Evolutionary conservation across 805 yeast genomes (phyloP), one percentile per base, ranked within the genome.

Genomic region (Wickerhamiella sergipiensis): DNA sequence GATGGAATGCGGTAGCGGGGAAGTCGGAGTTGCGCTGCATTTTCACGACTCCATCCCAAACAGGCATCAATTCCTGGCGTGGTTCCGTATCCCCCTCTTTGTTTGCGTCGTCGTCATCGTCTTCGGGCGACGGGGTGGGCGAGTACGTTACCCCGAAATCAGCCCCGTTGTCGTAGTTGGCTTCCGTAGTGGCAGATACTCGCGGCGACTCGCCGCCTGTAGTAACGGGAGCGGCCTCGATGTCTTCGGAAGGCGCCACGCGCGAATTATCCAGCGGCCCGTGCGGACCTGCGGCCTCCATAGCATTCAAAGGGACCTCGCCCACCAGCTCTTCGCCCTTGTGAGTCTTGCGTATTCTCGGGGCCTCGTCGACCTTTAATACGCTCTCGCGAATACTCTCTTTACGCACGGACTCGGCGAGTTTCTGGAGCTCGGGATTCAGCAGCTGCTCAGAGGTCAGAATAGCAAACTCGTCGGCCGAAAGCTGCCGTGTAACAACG

Each of bases 241-340:
- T 60, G 21, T 53, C 53, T 7, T 52, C 59, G 6, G 52, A 50
- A 3, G 49, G 43, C 26, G 52, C 48, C 38, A 43, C 51, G 44
- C 33, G 29, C 53, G 47, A 15, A 15, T 31, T 10, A 13, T 31
- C 38, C 13, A 31, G 38, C n/a, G 13, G 38, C 10, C n/a, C 38
- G 38, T 15, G n/a, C n/a, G n/a, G n/a, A 33, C 33, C 31, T 15
- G 18, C 43, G 42, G 72, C 76, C 22, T 72, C 77, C 8, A 6
- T 5, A 5, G 26, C 26, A 24, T 24, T 8, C 26, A 24, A 24
- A 24, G 26, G 8, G 8, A 24, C 26, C 43, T 65, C 69, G 51
- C 83, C 94, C 6, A 85, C 73, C n/a, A 84, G 64, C 61, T 84
- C 89, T 54, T 88, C 95, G 23, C 96, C 95, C 64, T 83, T 85